Evolutionary conservation across 805 yeast genomes (phyloP).

Genomic region (Wickerhamomyces mucosus): DNA sequence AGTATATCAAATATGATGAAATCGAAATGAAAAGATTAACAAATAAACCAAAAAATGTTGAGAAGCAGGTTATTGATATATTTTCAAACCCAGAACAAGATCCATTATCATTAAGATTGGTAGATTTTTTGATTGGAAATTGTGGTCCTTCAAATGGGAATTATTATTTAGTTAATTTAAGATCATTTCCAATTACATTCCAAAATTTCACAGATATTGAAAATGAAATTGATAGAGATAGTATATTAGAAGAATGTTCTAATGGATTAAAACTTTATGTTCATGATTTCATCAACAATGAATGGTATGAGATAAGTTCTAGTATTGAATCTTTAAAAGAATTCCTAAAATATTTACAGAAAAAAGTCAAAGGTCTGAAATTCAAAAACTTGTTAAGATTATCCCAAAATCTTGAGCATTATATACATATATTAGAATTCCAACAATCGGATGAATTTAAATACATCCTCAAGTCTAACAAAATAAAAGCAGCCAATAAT

Average conservation of each 20-base stretch:
- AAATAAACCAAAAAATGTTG: constrained; percentile 5
- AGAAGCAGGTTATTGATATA: constrained; percentile 2
- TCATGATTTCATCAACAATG: constrained; percentile 16
- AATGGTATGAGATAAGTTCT: constrained; percentile 21
- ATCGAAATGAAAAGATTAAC: constrained; percentile 8
- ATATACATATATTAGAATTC: constrained; percentile 8
- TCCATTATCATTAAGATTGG: constrained; percentile 14
- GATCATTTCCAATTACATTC: background rate
- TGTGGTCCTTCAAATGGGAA: constrained; percentile 6
- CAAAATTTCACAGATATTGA: background rate
- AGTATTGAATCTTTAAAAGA: constrained; percentile 7
- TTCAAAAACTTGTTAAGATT: constrained; percentile 6
- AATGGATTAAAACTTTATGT: constrained; percentile 19
- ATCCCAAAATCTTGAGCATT: constrained; percentile 6
- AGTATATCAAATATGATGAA: constrained; percentile 17
- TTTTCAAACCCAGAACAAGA: constrained; percentile 11
- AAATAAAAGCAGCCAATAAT: too few relatives aligned
- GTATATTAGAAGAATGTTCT: constrained; percentile 9
- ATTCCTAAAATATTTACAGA: constrained; percentile 8
- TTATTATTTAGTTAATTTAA: background rate
- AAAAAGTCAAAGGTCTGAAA: constrained; percentile 2
- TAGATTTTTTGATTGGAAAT: constrained; percentile 21
- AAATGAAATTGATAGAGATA: background rate
- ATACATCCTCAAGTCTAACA: too few relatives aligned
- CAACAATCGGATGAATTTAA: too few relatives aligned